Base-by-base conservation (phyloP, 2,329 filamentous ascomycete genomes). In the Fusarium sp. region DNA sequence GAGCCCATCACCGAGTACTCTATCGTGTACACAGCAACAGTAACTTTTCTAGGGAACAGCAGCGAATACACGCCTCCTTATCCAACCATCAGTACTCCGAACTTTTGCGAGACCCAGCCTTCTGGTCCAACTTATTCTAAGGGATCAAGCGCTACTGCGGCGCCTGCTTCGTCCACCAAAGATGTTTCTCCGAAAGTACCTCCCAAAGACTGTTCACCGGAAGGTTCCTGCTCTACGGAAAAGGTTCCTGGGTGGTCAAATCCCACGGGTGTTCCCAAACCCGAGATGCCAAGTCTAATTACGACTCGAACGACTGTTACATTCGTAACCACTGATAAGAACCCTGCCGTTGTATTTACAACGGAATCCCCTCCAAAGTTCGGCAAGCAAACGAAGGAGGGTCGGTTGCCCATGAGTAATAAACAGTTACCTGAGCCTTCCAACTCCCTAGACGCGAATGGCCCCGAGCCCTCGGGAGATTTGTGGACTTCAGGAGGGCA, bases 301-400 rank as follows among this genome's bases (percentile, higher is more conserved):
- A 53, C 47, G 35, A 54, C 53, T 47, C 60, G 68, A 48, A 22
- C 70, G 25, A 81, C 80, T 7, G 68, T 84, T 46, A 83, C 81
- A 5, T 82, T 85, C 46, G 72, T 83, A 50, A 86, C 84, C 3
- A 86, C 84, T 4, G 84, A 86, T 71, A 87, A 86, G 71, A 87
- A 87, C 56, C 85, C 85, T 0, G 80, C 82, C 10, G 82, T 86
- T 17, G 79, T 85, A 4, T 77, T 78, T 61, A 71, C 81, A 1
- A 77, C 79, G 4, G 74, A 80, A 17, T 61, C 72, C 6, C 75
- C 78, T 7, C 82, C 83, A 0, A 67, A 75, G 63, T 85, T 83
- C 65, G 79, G 78, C 23, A 62, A 68, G 32, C 65, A 71, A 9
- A 55, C 59, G 5, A 45, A 45, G 13, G 51, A 40, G 37, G 55